These are phyloP conservation scores for Solanum infundibuliforme DNA, from an alignment of 257 asterid genomes.

Conservation along the genomic window DNA sequence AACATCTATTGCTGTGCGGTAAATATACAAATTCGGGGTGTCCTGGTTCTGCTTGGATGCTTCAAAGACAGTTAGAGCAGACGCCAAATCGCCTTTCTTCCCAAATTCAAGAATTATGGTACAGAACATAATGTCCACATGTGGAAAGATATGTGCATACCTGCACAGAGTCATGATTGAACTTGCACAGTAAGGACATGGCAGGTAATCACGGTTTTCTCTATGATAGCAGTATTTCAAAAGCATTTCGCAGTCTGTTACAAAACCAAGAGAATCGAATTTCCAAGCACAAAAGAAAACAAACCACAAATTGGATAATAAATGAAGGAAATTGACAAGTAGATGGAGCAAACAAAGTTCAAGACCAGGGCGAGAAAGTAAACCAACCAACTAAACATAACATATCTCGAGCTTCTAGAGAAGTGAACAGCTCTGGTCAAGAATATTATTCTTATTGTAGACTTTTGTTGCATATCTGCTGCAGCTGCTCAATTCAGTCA, in stretches of 20 bases:
- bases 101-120: slow-evolving; percentile 73
- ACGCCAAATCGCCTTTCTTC: slow-evolving; percentile 59
- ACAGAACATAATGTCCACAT: slow-evolving; percentile 47
- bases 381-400: neutral
- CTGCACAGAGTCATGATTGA: slow-evolving; percentile 26
- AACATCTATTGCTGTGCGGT: slow-evolving; percentile 81
- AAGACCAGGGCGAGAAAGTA: neutral
- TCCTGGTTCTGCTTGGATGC: slow-evolving; percentile 39
- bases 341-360: neutral
- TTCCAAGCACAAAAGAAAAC: neutral
- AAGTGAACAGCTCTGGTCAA: neutral
- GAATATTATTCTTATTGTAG: neutral
- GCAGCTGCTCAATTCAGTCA: neutral
- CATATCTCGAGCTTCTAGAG: neutral
- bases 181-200: neutral
- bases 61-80: slow-evolving; percentile 70
- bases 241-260: neutral
- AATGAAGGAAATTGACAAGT: neutral
- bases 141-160: slow-evolving; percentile 53
- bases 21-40: slow-evolving; percentile 62
- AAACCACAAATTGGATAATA: neutral
- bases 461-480: neutral
- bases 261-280: neutral
- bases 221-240: neutral
- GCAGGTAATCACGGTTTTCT: neutral